phyloP scores from a whole-genome alignment of 306 rosid species.

The Senna siamea region DNA sequence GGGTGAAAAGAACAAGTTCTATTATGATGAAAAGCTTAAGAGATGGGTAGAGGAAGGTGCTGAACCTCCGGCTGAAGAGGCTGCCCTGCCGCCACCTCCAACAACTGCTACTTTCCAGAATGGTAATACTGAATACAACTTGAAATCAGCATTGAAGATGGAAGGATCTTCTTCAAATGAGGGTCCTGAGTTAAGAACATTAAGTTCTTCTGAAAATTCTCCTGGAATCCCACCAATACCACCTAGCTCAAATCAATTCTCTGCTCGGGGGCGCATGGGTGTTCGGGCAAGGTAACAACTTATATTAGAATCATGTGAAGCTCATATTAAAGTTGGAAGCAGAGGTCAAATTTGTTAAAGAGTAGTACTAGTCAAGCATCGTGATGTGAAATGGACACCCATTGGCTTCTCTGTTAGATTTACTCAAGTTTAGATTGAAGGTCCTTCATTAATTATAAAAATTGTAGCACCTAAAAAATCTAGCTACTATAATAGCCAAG shows the following conservation, averaged over 20 bases:
- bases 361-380: not conserved
- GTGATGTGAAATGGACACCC: not conserved
- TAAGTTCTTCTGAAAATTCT: conserved; percentile 49
- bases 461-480: not conserved
- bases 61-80: conserved; percentile 73
- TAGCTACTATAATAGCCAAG: not conserved
- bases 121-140: conserved; percentile 65
- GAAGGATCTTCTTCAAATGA: conserved; percentile 55
- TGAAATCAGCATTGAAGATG: conserved; percentile 66
- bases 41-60: conserved; percentile 96
- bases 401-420: not conserved
- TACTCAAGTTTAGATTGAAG: not conserved
- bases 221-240: conserved; percentile 87
- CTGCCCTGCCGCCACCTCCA: conserved; percentile 83
- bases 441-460: conserved; percentile 6
- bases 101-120: conserved; percentile 67
- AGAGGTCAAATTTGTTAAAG: not conserved
- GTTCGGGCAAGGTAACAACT: conserved; percentile 75
- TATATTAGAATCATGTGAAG: not conserved
- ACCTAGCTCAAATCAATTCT: conserved; percentile 73
- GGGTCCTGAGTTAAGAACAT: conserved; percentile 44
- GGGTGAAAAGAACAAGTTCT: conserved; percentile 88
- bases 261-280: conserved; percentile 75
- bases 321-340: conserved; percentile 4
- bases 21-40: conserved; percentile 85